A percentile compares a stretch with the other conserved stretches of the same genome.
Conservation (phyloP, 176 grass and related monocot species). For the Zizania latifolia region DNA sequence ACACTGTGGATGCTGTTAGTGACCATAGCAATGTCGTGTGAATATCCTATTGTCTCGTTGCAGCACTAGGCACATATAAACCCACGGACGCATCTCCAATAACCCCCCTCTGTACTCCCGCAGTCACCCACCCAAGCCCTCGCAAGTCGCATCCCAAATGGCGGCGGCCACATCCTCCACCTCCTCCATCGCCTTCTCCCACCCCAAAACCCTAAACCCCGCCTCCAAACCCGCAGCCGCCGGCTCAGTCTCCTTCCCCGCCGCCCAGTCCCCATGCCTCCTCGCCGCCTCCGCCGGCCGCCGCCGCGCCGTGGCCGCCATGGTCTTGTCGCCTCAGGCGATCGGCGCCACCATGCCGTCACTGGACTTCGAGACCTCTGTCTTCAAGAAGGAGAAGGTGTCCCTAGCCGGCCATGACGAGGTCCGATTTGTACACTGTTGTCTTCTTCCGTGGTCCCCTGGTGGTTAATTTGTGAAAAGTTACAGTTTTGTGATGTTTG, state of each 20-base stretch:
- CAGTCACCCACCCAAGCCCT: background rate
- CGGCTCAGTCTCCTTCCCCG: slow-evolving; percentile 19
- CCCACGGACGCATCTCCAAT: background rate
- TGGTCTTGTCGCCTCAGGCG: slow-evolving; percentile 35
- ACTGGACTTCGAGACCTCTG: slow-evolving; percentile 65
- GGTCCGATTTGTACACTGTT: slow-evolving; percentile 20
- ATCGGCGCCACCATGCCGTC: slow-evolving; percentile 36
- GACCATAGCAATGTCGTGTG: background rate
- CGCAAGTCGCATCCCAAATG: slow-evolving; percentile 33
- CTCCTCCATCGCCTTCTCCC: slow-evolving; percentile 7
- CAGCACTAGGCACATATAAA: slow-evolving; percentile 6
- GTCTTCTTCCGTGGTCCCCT: no score
- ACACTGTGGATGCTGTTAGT: no score
- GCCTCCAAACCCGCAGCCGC: slow-evolving; percentile 29
- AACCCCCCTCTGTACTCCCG: slow-evolving; percentile 1
- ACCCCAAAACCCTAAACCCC: slow-evolving; percentile 40
- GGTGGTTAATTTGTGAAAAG: background rate
- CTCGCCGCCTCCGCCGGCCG: slow-evolving; percentile 20
- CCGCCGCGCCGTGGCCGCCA: slow-evolving; percentile 23
- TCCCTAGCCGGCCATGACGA: slow-evolving; percentile 61
- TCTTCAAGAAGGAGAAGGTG: slow-evolving; percentile 83
- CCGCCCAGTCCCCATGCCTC: slow-evolving; percentile 3
- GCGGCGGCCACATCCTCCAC: slow-evolving; percentile 47
- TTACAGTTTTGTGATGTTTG: background rate
- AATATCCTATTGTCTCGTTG: slow-evolving; percentile 5